Evolutionary conservation across 2,329 filamentous ascomycete species (phyloP), one percentile per base, ranked within the genome.

Genomic region (Passalora sequoiae): DNA sequence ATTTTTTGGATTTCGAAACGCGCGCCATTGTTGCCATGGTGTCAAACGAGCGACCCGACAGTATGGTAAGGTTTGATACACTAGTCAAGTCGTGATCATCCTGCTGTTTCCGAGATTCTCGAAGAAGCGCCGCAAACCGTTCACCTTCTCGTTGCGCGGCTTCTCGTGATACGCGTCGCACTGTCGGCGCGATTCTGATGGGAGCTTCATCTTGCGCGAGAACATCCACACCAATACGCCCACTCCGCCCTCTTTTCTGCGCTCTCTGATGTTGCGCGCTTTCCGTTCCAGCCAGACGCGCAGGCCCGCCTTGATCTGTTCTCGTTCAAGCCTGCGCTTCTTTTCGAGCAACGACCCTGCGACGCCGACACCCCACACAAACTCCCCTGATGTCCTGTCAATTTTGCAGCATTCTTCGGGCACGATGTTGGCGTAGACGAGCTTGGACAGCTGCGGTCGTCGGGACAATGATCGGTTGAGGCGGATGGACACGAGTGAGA

Each of bases 251-350:
- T 64, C 62, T 39, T 58, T 57, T 54, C 62, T 56, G 47, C 64
- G 53, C 43, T 57, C 48, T 41, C 54, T 54, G 51, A 69, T 64
- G 58, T 66, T 49, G 6, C 53, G 42, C 12, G 61, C 62, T 46
- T 63, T 64, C 22, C 60, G 52, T 43, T 68, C 81, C 2, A 86
- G 72, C 80, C 81, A 86, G 9, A 73, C 71, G 27, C 81, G 67
- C 47, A 87, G 63, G 12, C 73, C 73, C 56, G 86, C 82, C 60
- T 85, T 86, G 31, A 86, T 70, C 47, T 72, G 71, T 66, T 86
- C 81, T 53, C 75, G 75, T 66, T 86, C 83, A 12, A 86, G 71
- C 9, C 74, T 75, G 43, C 77, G 70, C 57, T 77, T 77, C 51
- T 73, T 72, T 20, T 78, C 80, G n/a, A 84, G 75, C 24, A 86